phyloP scores from a whole-genome alignment of 2,329 filamentous ascomycete genomes.

The Calonectria pauciramosa region DNA sequence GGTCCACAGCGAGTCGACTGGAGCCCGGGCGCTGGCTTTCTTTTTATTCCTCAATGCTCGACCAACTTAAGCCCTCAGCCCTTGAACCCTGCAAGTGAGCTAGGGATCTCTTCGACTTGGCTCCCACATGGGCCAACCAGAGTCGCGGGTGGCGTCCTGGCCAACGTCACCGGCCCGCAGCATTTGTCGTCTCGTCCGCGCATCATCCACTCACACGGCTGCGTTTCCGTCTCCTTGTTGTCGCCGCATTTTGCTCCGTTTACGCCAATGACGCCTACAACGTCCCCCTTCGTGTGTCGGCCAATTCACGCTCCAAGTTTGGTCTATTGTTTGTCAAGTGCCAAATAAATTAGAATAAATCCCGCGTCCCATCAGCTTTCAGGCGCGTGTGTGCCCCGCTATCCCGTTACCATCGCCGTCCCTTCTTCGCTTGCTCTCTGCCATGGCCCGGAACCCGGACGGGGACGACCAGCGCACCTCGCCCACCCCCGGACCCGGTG shows the following conservation, averaged over 20 bases:
- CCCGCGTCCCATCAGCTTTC: background rate
- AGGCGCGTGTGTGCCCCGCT: no score
- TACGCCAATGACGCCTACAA: conserved; percentile 9
- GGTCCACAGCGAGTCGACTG: conserved; percentile 44
- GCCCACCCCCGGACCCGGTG: conserved; percentile 11
- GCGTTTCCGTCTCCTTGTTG: background rate
- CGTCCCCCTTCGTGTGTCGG: background rate
- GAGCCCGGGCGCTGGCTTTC: conserved; percentile 3
- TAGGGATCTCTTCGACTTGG: background rate
- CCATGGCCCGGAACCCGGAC: conserved; percentile 6
- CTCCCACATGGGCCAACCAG: conserved; percentile 32
- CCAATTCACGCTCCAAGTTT: background rate
- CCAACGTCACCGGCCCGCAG: conserved; percentile 45
- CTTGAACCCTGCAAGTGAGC: background rate
- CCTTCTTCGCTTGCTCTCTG: background rate
- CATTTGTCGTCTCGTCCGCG: conserved; percentile 2
- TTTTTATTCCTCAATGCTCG: conserved; percentile 14
- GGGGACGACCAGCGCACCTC: background rate
- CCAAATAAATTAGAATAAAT: background rate
- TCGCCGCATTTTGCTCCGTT: conserved; percentile 4
- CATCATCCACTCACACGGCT: background rate
- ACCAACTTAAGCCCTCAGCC: conserved; percentile 6
- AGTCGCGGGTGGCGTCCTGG: conserved; percentile 35
- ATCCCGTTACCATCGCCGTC: background rate
- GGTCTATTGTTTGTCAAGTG: background rate